Evolutionary conservation across 257 asterid genomes (phyloP).

Genomic region (Mitragyna speciosa): DNA sequence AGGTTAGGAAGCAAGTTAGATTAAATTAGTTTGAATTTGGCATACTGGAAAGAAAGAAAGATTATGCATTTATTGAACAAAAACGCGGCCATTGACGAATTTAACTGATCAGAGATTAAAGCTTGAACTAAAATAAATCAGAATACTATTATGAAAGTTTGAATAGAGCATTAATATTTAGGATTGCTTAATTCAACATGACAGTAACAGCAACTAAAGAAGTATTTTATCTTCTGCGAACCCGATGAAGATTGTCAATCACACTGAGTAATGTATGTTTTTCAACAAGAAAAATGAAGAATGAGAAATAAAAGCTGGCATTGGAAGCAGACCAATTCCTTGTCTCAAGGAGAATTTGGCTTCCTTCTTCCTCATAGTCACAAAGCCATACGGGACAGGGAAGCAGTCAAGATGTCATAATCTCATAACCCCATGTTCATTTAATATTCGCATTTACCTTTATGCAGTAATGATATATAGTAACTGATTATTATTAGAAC

Average conservation of each 20-base stretch:
- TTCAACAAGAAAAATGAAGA: constrained; percentile 15
- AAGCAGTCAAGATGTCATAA: constrained; percentile 13
- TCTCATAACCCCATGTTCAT: constrained; percentile 25
- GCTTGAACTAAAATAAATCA: not conserved
- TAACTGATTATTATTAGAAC: not conserved
- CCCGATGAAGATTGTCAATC: constrained; percentile 43
- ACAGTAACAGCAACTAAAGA: not conserved
- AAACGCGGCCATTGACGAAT: not conserved
- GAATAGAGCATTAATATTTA: not conserved
- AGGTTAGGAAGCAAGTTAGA: too few relatives aligned
- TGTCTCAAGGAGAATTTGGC: constrained; percentile 67
- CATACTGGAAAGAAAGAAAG: not conserved
- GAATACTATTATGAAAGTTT: not conserved
- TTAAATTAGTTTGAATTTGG: too few relatives aligned
- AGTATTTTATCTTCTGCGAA: constrained; percentile 16
- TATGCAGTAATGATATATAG: constrained; percentile 1
- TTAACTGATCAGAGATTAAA: not conserved
- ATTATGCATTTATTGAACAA: not conserved
- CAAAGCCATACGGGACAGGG: constrained; percentile 7
- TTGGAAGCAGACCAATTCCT: constrained; percentile 60
- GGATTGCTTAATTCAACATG: not conserved
- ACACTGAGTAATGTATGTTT: constrained; percentile 27
- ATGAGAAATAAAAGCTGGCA: constrained; percentile 57
- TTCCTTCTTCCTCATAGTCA: constrained; percentile 18
- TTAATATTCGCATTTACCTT: constrained; percentile 14